Evolutionary conservation across 2,329 filamentous ascomycete species (phyloP).

Genomic region (Fusarium annulatum): DNA sequence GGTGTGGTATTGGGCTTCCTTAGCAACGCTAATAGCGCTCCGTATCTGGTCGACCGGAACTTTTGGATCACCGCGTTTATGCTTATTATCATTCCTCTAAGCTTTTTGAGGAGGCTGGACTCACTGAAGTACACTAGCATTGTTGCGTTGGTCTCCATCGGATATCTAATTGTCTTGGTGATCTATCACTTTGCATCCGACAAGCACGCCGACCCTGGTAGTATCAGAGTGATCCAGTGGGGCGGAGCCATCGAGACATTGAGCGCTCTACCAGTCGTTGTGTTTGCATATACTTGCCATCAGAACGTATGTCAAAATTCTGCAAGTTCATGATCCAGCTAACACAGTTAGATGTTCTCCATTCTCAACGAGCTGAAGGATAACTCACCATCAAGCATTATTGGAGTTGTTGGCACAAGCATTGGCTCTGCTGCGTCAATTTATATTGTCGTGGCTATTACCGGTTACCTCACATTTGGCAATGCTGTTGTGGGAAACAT

Average conservation of each 20-base stretch:
- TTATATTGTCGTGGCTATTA: conserved; percentile 92
- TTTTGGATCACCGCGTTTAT: conserved; percentile 99
- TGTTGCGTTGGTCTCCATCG: conserved; percentile 90
- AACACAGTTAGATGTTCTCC: conserved; percentile 84
- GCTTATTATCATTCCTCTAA: conserved; percentile 93
- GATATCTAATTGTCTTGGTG: conserved; percentile 91
- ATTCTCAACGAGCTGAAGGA: conserved; percentile 95
- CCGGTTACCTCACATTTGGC: conserved; percentile 95
- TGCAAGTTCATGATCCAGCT: neutral
- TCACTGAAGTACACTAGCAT: conserved; percentile 98
- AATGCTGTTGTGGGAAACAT: conserved; percentile 92
- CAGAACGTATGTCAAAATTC: conserved; percentile 76
- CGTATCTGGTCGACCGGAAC: conserved; percentile 86
- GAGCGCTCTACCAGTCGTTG: conserved; percentile 90
- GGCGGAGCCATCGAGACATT: conserved; percentile 81
- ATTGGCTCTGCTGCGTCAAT: conserved; percentile 89
- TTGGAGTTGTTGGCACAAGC: conserved; percentile 81
- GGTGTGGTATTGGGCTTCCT: conserved; percentile 88
- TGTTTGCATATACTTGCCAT: conserved; percentile 99
- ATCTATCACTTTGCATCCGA: conserved; percentile 92
- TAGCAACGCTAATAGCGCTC: conserved; percentile 66
- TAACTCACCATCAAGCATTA: conserved; percentile 79
- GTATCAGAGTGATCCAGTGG: conserved; percentile 82
- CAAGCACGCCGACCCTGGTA: conserved; percentile 76
- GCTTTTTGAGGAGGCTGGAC: conserved; percentile 89